phyloP scores from a whole-genome alignment of 495 filamentous ascomycete species.

The Penicillium verhagenii region DNA sequence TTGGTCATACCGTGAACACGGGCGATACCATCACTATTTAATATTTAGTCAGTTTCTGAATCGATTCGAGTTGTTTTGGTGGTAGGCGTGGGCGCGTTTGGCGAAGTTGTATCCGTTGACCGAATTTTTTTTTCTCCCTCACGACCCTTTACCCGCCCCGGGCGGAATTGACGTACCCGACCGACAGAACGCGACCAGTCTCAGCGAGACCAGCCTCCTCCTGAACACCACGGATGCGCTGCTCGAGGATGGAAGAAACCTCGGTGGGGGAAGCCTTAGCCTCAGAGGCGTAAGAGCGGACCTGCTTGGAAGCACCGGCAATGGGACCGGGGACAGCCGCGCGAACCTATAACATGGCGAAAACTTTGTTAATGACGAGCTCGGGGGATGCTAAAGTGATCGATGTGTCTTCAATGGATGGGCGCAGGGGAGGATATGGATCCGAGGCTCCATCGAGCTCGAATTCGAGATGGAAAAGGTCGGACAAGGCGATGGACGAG shows the following conservation, averaged over 20 bases:
- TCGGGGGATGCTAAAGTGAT: slow-evolving; percentile 31
- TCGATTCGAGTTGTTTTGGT: slow-evolving; percentile 11
- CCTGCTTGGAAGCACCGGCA: slow-evolving; percentile 71
- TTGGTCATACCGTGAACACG: slow-evolving; percentile 99
- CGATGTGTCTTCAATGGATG: slow-evolving; percentile 22
- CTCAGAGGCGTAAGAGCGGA: slow-evolving; percentile 87
- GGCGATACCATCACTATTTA: slow-evolving; percentile 95
- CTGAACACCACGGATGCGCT: slow-evolving; percentile 95
- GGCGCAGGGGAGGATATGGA: slow-evolving; percentile 26
- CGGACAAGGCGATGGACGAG: slow-evolving; percentile 28
- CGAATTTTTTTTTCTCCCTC: slow-evolving; percentile 42
- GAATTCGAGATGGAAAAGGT: slow-evolving; percentile 38
- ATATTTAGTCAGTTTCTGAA: slow-evolving; percentile 21
- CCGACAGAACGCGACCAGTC: slow-evolving; percentile 97
- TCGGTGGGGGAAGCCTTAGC: slow-evolving; percentile 95
- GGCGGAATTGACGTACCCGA: slow-evolving; percentile 74
- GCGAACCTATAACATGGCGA: slow-evolving; percentile 64
- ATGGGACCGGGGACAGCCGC: slow-evolving; percentile 75
- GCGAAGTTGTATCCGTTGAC: slow-evolving; percentile 27
- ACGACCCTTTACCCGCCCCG: slow-evolving; percentile 18
- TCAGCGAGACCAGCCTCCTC: slow-evolving; percentile 96
- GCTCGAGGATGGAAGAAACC: slow-evolving; percentile 98
- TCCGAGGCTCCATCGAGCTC: slow-evolving; percentile 41
- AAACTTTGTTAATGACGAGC: slow-evolving; percentile 47
- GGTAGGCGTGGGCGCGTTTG: slow-evolving; percentile 22